A percentile compares a stretch with the other conserved stretches of the same genome.
Evolutionary conservation across 257 asterid species (phyloP).

Genomic region (Plantago major): DNA sequence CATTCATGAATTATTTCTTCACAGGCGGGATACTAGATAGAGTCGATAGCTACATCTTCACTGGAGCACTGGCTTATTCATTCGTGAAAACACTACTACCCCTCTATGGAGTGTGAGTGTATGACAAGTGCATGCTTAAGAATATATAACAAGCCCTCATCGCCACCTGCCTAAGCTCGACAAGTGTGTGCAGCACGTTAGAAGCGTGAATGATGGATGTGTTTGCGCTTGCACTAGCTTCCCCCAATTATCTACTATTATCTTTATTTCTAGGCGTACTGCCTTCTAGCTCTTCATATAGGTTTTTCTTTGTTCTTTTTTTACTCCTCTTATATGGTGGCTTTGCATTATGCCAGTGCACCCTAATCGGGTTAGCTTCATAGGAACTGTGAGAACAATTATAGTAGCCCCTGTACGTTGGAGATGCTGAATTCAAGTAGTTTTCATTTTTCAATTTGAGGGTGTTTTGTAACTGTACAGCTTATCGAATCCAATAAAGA

Average conservation of each 20-base stretch:
- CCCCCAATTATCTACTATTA: slow-evolving; percentile 6
- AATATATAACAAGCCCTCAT: background rate
- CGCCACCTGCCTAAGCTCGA: background rate
- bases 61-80: slow-evolving; percentile 89
- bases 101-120: slow-evolving; percentile 78
- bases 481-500: no score
- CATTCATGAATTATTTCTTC: background rate
- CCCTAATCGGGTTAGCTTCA: background rate
- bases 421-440: no score
- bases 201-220: background rate
- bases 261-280: background rate
- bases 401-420: no score
- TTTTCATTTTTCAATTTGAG: no score
- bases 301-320: background rate
- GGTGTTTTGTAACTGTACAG: no score
- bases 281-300: background rate
- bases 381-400: background rate
- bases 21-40: slow-evolving; percentile 95
- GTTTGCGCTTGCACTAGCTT: slow-evolving; percentile 20
- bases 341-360: background rate
- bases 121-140: slow-evolving; percentile 19
- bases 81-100: slow-evolving; percentile 74
- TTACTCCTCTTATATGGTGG: background rate
- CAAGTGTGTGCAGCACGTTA: slow-evolving; percentile 2
- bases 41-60: slow-evolving; percentile 87